Base-by-base conservation (phyloP, 352 stramenopile genomes). In the Globisporangium okanoganense region DNA sequence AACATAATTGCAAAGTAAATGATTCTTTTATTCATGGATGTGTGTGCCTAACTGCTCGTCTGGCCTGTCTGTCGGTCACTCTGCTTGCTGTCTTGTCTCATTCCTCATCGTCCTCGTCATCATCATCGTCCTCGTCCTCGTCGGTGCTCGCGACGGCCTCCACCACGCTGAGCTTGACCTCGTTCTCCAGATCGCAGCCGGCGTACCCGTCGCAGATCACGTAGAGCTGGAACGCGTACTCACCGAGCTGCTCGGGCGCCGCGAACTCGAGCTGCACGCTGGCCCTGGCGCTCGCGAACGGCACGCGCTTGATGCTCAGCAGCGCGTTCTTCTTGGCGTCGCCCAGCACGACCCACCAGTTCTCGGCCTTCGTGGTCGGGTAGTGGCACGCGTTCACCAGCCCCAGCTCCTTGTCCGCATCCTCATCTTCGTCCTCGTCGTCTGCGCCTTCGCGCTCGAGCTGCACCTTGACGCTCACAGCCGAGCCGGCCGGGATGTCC, bases 121-220 rank as follows among this genome's bases (percentile, higher is more conserved):
- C 73, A 3, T 75, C 71, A 10, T 78, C 71, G 14, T 84, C 76
- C 2, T 74, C 66, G 57, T 81, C 75, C 14, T 90, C 80, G 36
- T 77, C 80, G 14, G 70, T 70, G 49, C 54, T 72, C 41, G 56
- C 64, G 14, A 75, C 59, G 13, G 63, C 72, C 58, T 92, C 65
- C 4, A 90, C 71, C 18, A 95, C 84, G 0, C 62, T 77, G 41
- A 95, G 74, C 25, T 66, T 65, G 43, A 95, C 69, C 59, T 97
- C 87, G 73, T 99, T 99, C 75, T 99, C 97, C 64, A 99, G 85
- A 71, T 99, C 97, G 69, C 92, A 98, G 25, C 98, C 98, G 8
- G 98, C 74, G 74, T 99, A 99, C 56, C 92, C 96, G 70, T 99
- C 98, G 76, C 97, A 99, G 74, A 99, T 99, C 41, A 99, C 95